phyloP scores from a whole-genome alignment of 2,329 filamentous ascomycete genomes.

The Herpotrichia juniperi region DNA sequence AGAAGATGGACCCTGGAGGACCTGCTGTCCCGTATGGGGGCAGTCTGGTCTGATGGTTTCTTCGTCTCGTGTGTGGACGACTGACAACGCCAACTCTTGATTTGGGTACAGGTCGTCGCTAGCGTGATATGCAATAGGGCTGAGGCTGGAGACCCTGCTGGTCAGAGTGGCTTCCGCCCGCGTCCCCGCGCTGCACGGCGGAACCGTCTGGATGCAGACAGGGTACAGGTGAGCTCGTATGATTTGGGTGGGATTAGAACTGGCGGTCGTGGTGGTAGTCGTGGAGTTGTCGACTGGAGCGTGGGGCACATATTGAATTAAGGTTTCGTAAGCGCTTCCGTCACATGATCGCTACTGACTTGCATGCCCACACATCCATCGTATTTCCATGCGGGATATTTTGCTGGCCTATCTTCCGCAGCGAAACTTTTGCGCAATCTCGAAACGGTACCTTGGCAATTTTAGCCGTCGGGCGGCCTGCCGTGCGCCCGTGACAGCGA shows the following conservation, averaged over 20 bases:
- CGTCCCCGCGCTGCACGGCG: conserved; percentile 22
- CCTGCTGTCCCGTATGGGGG: too few relatives aligned
- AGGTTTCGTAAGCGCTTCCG: background rate
- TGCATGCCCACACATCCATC: background rate
- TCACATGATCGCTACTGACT: conserved; percentile 11
- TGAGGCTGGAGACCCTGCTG: conserved; percentile 21
- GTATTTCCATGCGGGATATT: conserved; percentile 17
- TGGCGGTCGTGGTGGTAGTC: conserved; percentile 17
- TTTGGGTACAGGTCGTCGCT: background rate
- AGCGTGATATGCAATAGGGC: conserved; percentile 12
- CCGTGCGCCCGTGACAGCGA: conserved; percentile 13
- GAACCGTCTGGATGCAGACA: conserved; percentile 26
- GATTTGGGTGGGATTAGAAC: conserved; percentile 22
- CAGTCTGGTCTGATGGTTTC: too few relatives aligned
- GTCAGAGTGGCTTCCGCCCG: conserved; percentile 26
- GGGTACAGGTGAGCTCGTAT: conserved; percentile 27
- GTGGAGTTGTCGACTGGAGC: conserved; percentile 20
- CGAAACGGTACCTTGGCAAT: conserved; percentile 7
- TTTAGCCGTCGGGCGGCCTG: conserved; percentile 24
- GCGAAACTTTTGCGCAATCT: conserved; percentile 8
- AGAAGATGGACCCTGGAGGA: background rate
- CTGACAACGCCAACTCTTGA: background rate
- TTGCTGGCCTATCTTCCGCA: conserved; percentile 26
- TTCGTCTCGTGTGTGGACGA: background rate
- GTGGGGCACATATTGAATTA: conserved; percentile 21